Evolutionary conservation across 2,329 filamentous ascomycete species (phyloP), one percentile per base, ranked within the genome.

Genomic region (Laburnicola sp.): DNA sequence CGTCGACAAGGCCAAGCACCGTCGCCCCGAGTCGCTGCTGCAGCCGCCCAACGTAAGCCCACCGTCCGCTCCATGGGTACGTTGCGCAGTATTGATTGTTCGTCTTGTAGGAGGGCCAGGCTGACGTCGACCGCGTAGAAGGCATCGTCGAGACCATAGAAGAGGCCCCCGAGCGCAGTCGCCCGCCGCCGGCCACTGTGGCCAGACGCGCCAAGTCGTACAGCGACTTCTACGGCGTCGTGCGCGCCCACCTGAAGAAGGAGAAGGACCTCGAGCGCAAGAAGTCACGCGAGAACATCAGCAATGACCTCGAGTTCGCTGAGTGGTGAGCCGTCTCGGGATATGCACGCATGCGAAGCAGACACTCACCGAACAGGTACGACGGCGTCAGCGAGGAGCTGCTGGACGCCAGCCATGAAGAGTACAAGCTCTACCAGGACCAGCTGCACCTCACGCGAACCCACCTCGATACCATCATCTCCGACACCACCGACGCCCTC

Each of bases 351-450:
- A 22, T 7, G 2, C 25, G 25, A 22, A 9, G 28, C 43, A 21
- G 2, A 45, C 16, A 16, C 43, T 37, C 32, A 37, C 21, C 6
- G 43, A 9, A 3, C 34, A 45, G 43, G 43, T 85, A 86, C 65
- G 75, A 78, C 56, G 74, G 74, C 22, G 70, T 87, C 45, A 85
- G 88, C 60, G 81, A 84, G 40, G 83, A 85, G 59, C 75, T 97
- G 65, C 77, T 96, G 27, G 84, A 92, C 63, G 86, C 90, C 46
- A 94, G 89, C 69, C 90, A 96, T 70, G 86, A 89, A 60, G 86
- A 93, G 69, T 96, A 96, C 71, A 78, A 87, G 62, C 77, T 88
- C 26, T 97, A 94, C 70, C 83, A 85, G 57, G 87, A 94, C 64
- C 91, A 95, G 74, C 82, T 96, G 10, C 81, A 85, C 48, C 79